phyloP scores from a whole-genome alignment of 805 yeast genomes.

The Yarrowia keelungensis region DNA sequence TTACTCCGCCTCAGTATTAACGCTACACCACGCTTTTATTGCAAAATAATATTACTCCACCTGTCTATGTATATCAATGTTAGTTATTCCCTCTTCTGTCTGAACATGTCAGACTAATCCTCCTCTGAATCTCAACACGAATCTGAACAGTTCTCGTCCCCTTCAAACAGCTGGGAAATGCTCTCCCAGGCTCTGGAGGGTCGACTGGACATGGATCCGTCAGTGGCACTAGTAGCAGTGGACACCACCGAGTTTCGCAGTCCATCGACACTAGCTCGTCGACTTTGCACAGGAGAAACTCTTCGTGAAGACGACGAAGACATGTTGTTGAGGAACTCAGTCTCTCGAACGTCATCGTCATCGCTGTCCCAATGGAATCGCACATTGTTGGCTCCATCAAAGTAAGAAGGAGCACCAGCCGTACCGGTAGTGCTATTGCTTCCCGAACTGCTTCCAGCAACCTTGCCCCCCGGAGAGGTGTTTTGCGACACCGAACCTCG shows the following conservation, averaged over 20 bases:
- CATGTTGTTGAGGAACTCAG: constrained; percentile 25
- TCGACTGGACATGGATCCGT: constrained; percentile 3
- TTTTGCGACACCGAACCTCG: background rate
- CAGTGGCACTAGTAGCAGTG: background rate
- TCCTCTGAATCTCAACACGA: background rate
- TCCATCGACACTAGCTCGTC: constrained; percentile 24
- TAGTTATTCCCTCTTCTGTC: background rate
- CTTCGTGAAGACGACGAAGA: constrained; percentile 16
- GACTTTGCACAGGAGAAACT: constrained; percentile 13
- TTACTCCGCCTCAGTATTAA: no score
- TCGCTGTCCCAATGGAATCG: constrained; percentile 35
- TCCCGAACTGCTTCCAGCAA: background rate
- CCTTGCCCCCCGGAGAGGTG: constrained; percentile 7
- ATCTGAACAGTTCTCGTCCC: constrained; percentile 33
- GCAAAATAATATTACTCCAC: background rate
- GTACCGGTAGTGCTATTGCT: no score
- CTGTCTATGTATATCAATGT: background rate
- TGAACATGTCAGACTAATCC: no score
- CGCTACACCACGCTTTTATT: no score
- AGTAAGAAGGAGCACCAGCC: constrained; percentile 8
- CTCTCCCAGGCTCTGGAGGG: constrained; percentile 28
- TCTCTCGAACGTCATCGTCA: constrained; percentile 36
- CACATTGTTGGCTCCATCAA: constrained; percentile 27
- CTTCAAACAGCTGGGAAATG: constrained; percentile 32
- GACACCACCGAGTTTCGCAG: background rate